Percentiles rank a stretch among this genome's conserved stretches.
Conservation (phyloP, 139 green algal species). For the Edaphochlamys debaryana region DNA sequence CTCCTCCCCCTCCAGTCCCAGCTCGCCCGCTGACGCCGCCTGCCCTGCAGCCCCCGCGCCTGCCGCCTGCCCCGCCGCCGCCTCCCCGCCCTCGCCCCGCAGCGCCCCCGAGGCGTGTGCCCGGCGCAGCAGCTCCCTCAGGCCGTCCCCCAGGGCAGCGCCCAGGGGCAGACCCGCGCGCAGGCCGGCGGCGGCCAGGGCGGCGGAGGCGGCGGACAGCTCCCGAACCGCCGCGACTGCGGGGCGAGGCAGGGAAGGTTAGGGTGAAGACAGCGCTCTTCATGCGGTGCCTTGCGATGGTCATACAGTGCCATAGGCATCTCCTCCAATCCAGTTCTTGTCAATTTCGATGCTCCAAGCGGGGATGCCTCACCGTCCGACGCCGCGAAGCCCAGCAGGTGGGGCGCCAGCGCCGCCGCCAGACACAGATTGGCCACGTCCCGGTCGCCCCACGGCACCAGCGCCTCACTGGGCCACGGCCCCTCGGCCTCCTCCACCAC, state of each 20-base stretch:
- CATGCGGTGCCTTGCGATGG: no score
- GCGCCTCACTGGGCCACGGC: slow-evolving; percentile 20
- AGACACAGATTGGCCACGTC: slow-evolving; percentile 2
- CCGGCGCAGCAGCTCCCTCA: slow-evolving; percentile 12
- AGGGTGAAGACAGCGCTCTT: no score
- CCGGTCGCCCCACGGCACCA: slow-evolving; percentile 20
- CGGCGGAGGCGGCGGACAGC: neutral
- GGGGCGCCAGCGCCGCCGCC: slow-evolving; percentile 15
- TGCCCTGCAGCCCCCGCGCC: neutral
- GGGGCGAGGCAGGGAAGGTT: no score
- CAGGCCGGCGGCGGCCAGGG: neutral
- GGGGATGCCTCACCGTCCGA: slow-evolving; percentile 9
- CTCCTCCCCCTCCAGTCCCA: neutral
- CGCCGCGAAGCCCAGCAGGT: slow-evolving; percentile 12
- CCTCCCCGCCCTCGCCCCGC: no score
- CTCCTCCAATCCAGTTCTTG: no score
- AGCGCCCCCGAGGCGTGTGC: neutral
- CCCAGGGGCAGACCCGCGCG: neutral
- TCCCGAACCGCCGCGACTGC: neutral
- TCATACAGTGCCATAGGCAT: no score
- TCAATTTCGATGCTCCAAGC: no score
- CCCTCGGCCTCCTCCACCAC: no score
- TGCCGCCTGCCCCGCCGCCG: no score
- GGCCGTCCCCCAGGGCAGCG: neutral
- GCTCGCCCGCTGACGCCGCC: neutral